Base-by-base conservation (phyloP, 805 yeast species). In the Kodamaea lidongshanica region DNA sequence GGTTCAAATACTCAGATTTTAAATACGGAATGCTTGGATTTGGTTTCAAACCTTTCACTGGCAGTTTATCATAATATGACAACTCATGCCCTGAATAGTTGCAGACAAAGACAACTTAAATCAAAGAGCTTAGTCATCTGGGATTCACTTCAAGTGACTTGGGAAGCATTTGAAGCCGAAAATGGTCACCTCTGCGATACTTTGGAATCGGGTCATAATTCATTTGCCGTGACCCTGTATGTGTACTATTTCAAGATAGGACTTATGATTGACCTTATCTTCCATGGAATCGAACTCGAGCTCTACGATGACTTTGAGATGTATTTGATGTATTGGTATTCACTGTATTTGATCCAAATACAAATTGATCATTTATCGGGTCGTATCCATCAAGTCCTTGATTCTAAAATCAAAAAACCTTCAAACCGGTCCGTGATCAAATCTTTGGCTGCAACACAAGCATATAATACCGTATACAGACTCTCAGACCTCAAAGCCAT, bases 101-200 rank as follows among this genome's bases (percentile, higher is more conserved):
- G 94, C 28, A 68, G 95, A 33, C 87, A 85, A 46, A 73, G 96
- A 39, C 95, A 85, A 50, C 72, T 80, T 26, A 45, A 39, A 57
- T 79, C 45, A 60, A 77, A 39, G 62, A 77, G 46, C 61, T 70
- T 45, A 46, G 76, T 33, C 45, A 69, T 26, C 41, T 84, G 89
- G 81, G 96, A 89, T 53, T 68, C 86, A 2, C 58, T 84, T 18
- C 96, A 89, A 46, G 92, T 82, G 7, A 68, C 69, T 23, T 67
- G 81, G 31, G 94, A 85, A 45, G 54, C 61, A 4, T 61, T 77
- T 20, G 96, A 86, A 48, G 40, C 65, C 10, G 63, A 60, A 5
- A 33, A 71, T 6, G 54, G 45, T 19, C 10, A n/a, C 10, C 21
- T 19, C n/a, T 27, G 21, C 12, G 65, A 65, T 13, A 45, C 43